Evolutionary conservation across 371 early-diverging fungal genomes (phyloP).

Genomic region (Mucor irregularis): DNA sequence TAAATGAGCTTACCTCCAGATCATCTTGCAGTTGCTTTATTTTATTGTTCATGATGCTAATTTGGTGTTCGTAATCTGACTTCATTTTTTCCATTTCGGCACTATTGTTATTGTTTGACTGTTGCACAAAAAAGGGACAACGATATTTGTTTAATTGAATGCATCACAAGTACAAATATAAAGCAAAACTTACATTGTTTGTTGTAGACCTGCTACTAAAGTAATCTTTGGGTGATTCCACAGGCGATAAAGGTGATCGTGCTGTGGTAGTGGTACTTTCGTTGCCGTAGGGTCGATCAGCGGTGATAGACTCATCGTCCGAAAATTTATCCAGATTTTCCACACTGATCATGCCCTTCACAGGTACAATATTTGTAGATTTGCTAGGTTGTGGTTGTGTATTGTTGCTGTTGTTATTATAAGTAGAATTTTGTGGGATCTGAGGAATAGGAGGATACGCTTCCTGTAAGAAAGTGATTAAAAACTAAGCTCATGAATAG

Average conservation of each 20-base stretch:
- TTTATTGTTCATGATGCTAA: constrained; percentile 43
- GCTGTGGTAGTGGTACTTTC: neutral
- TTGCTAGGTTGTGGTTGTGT: constrained; percentile 41
- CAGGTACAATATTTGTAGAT: constrained; percentile 48
- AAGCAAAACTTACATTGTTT: neutral
- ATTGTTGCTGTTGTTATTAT: neutral
- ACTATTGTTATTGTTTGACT: constrained; percentile 1
- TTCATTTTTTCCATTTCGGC: constrained; percentile 30
- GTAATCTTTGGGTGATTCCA: constrained; percentile 1
- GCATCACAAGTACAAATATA: neutral
- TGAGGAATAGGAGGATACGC: constrained; percentile 44
- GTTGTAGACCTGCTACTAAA: constrained; percentile 14
- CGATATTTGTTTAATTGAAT: neutral
- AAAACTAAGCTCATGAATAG: too few species aligned
- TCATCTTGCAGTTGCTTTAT: constrained; percentile 38
- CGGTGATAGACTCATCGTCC: constrained; percentile 23
- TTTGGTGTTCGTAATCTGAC: constrained; percentile 64
- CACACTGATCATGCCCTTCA: constrained; percentile 47
- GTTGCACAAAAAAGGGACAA: neutral
- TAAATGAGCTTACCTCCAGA: neutral
- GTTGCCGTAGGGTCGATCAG: too few species aligned
- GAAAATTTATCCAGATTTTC: constrained; percentile 25
- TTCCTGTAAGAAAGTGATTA: constrained; percentile 3
- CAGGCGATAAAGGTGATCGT: constrained; percentile 5
- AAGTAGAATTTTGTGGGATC: constrained; percentile 1